Percentiles rank a stretch among this genome's conserved stretches.
phyloP scores from a whole-genome alignment of 805 yeast genomes.

The Candida piceae region DNA sequence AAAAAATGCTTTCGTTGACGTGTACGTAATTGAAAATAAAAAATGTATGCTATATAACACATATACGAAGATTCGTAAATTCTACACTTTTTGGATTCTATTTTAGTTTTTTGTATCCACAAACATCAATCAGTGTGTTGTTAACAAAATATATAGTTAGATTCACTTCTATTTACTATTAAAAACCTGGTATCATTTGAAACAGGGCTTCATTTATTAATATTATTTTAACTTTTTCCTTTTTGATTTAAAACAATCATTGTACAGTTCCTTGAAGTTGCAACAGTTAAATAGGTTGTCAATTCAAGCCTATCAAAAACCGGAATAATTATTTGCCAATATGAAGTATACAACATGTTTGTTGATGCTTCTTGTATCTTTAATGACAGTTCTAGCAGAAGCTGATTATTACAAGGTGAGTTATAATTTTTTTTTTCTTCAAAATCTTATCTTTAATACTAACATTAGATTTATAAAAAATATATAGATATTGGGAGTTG shows the following conservation, averaged over 20 bases:
- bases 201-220: too few relatives aligned
- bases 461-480: too few relatives aligned
- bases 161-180: too few relatives aligned
- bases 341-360: slow-evolving; percentile 1
- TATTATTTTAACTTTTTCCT: too few relatives aligned
- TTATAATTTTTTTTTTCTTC: not conserved
- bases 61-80: not conserved
- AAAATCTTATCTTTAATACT: not conserved
- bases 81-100: too few relatives aligned
- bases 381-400: slow-evolving; percentile 27
- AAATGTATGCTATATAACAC: not conserved
- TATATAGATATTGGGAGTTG: slow-evolving; percentile 56
- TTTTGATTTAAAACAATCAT: too few relatives aligned
- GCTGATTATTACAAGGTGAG: slow-evolving; percentile 36
- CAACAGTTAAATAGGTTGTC: too few relatives aligned
- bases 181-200: too few relatives aligned
- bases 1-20: not conserved
- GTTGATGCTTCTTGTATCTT: not conserved
- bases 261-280: too few relatives aligned
- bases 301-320: too few relatives aligned
- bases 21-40: not conserved
- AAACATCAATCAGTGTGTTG: slow-evolving; percentile 7
- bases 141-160: too few relatives aligned
- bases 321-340: too few relatives aligned
- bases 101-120: not conserved